A percentile compares a stretch with the other conserved stretches of the same genome.
Conservation (phyloP, 2,329 filamentous ascomycete genomes). For the Bretziella fagacearum region DNA sequence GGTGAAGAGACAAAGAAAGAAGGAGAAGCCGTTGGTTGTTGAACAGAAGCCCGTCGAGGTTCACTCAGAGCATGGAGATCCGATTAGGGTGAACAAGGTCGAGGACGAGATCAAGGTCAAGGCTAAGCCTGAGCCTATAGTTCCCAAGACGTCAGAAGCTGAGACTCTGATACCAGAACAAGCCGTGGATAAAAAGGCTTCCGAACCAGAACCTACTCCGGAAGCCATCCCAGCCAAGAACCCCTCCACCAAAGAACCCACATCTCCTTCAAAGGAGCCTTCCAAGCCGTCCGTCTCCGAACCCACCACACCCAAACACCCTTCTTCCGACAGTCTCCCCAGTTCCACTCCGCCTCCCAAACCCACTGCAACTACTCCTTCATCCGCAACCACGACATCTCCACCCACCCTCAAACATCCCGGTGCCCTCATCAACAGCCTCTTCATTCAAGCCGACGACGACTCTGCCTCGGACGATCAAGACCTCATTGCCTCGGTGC, state of each 20-base stretch:
- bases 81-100: background rate
- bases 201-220: no score
- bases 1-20: background rate
- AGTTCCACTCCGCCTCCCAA: background rate
- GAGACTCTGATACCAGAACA: background rate
- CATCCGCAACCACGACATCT: background rate
- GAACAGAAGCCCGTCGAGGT: background rate
- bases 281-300: background rate
- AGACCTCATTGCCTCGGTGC: background rate
- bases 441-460: conserved; percentile 6
- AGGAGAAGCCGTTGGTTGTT: background rate
- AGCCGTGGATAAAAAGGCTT: no score
- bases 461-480: conserved; percentile 1
- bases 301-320: background rate
- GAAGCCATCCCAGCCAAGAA: no score
- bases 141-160: background rate
- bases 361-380: background rate
- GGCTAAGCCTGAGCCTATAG: background rate
- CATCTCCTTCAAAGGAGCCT: background rate
- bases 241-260: background rate
- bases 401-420: background rate
- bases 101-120: background rate
- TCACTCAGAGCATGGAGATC: background rate
- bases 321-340: no score
- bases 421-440: background rate